Evolutionary conservation across 495 filamentous ascomycete genomes (phyloP).

Genomic region (Neurospora tetrasperma): DNA sequence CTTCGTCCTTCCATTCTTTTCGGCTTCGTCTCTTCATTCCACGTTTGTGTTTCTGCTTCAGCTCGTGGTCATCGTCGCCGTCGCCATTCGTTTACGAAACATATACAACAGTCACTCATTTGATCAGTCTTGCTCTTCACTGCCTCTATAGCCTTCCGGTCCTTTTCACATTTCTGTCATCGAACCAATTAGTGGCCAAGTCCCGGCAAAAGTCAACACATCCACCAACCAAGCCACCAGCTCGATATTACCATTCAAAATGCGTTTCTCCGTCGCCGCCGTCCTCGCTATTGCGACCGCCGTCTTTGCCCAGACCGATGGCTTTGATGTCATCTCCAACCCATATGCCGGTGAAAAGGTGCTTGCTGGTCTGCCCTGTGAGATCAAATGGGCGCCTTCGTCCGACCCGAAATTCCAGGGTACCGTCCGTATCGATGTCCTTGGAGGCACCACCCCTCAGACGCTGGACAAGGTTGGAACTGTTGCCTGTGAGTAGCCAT

Average conservation of each 20-base stretch:
- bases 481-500: conserved; percentile 30
- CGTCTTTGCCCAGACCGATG: conserved; percentile 31
- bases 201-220: not conserved
- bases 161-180: conserved; percentile 8
- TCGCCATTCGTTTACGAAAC: conserved; percentile 5
- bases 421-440: conserved; percentile 28
- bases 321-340: conserved; percentile 30
- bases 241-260: conserved; percentile 22
- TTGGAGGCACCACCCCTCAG: conserved; percentile 25
- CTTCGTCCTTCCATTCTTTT: conserved; percentile 9
- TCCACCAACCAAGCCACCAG: not conserved
- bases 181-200: conserved; percentile 2
- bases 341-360: conserved; percentile 26
- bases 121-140: not conserved
- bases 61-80: conserved; percentile 2
- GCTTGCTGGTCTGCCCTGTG: conserved; percentile 29
- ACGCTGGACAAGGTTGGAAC: conserved; percentile 19
- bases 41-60: not conserved
- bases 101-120: conserved; percentile 10
- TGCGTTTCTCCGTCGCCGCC: conserved; percentile 34
- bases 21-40: conserved; percentile 4
- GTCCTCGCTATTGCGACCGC: conserved; percentile 33
- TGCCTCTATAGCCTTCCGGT: not conserved
- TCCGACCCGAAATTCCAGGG: conserved; percentile 20
- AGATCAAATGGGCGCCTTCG: conserved; percentile 19